Evolutionary conservation across 257 asterid genomes (phyloP).

Genomic region (Paraleonurus japonicus): DNA sequence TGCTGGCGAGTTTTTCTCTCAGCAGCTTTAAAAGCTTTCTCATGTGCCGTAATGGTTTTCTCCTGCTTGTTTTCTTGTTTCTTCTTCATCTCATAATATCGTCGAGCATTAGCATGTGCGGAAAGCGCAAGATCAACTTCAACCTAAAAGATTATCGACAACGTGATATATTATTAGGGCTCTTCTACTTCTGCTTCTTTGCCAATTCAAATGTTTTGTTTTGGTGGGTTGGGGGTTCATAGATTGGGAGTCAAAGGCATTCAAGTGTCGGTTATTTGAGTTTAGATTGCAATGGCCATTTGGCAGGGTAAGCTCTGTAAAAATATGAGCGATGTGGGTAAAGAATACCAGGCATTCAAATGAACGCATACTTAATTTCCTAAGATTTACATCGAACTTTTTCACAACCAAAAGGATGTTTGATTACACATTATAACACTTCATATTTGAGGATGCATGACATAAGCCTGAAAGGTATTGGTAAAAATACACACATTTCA

Average conservation of each 20-base stretch:
- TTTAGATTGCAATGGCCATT: neutral
- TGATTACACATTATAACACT: constrained; percentile 19
- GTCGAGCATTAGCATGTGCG: constrained; percentile 99
- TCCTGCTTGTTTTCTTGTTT: constrained; percentile 95
- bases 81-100: constrained; percentile 93
- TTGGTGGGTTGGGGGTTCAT: neutral
- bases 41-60: constrained; percentile 88
- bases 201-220: neutral
- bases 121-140: constrained; percentile 96
- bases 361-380: neutral
- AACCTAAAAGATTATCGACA: constrained; percentile 50
- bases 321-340: constrained; percentile 4
- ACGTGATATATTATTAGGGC: constrained; percentile 15
- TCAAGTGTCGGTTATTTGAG: constrained; percentile 8
- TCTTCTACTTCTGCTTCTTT: neutral
- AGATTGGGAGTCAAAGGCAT: constrained; percentile 19
- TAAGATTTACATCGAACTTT: neutral
- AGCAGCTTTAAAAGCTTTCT: constrained; percentile 96
- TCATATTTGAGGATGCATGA: constrained; percentile 8
- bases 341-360: constrained; percentile 20
- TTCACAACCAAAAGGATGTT: constrained; percentile 13
- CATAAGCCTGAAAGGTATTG: constrained; percentile 3
- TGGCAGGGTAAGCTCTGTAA: neutral
- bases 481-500: constrained; percentile 13
- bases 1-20: constrained; percentile 90